Conservation (phyloP, 106 monocot species). For the Agapanthus africanus region DNA sequence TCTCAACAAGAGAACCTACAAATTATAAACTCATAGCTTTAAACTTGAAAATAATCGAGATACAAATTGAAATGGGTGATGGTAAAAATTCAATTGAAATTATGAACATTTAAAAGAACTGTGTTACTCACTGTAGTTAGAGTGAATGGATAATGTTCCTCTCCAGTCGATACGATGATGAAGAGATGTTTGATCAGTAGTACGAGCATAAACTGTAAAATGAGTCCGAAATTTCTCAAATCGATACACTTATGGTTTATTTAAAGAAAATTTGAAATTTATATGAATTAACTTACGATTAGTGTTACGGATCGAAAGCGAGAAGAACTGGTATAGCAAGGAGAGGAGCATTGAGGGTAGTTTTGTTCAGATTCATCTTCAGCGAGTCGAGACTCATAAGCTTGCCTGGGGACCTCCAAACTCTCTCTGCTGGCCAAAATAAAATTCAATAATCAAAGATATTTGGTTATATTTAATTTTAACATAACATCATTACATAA, state of each 20-base stretch:
- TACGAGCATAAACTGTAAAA: background rate
- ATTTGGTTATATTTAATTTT: background rate
- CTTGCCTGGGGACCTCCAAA: constrained; percentile 25
- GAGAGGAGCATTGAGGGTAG: constrained; percentile 8
- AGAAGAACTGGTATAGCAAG: background rate
- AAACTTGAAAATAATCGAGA: background rate
- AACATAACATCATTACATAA: background rate
- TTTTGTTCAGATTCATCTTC: constrained; percentile 5
- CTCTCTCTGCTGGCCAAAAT: constrained; percentile 18
- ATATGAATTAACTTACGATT: constrained; percentile 14
- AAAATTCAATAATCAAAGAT: background rate
- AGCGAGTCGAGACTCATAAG: constrained; percentile 10
- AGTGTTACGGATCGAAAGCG: constrained; percentile 14
- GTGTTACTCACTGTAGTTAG: background rate
- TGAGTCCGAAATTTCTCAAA: background rate
- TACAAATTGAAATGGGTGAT: background rate
- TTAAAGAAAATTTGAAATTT: background rate
- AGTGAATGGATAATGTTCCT: constrained; percentile 5
- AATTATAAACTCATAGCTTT: background rate
- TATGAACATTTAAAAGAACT: background rate
- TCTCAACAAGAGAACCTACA: constrained; percentile 25
- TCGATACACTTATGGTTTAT: no score
- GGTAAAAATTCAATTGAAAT: no score
- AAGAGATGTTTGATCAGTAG: background rate
- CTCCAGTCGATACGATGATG: background rate